Evolutionary conservation across 2,329 filamentous ascomycete species (phyloP).

Genomic region (Diaporthe nobilis): DNA sequence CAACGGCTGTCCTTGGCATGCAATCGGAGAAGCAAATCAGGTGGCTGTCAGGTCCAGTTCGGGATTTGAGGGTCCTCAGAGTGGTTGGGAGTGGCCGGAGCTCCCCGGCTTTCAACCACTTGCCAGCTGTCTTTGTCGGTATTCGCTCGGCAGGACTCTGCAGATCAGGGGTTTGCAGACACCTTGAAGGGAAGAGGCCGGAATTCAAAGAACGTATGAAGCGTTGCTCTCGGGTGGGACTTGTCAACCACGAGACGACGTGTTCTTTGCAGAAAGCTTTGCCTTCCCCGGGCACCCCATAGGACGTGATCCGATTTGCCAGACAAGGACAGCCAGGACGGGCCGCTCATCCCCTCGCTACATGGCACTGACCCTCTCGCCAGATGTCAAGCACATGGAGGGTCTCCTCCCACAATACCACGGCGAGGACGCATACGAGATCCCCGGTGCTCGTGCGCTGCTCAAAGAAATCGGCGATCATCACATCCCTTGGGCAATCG

Average conservation of each 20-base stretch:
- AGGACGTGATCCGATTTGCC: constrained; percentile 7
- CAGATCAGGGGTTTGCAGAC: neutral
- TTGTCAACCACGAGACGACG: constrained; percentile 4
- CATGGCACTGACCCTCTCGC: constrained; percentile 32
- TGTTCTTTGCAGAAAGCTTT: constrained; percentile 9
- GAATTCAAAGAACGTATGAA: neutral
- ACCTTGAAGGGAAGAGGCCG: neutral
- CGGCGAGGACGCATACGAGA: constrained; percentile 84
- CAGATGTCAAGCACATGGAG: constrained; percentile 86
- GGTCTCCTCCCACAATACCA: constrained; percentile 81
- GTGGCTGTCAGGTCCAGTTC: neutral
- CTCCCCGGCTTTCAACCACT: neutral
- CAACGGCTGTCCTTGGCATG: constrained; percentile 27
- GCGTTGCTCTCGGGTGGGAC: constrained; percentile 7
- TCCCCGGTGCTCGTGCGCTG: constrained; percentile 83
- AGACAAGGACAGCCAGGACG: neutral
- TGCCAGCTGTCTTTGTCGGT: neutral
- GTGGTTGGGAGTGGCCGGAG: neutral
- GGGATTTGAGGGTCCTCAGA: neutral
- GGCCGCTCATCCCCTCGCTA: neutral
- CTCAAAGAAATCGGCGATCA: constrained; percentile 75
- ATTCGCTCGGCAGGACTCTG: neutral
- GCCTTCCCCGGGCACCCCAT: neutral
- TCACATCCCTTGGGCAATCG: constrained; percentile 86
- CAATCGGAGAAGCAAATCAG: constrained; percentile 14